phyloP scores from a whole-genome alignment of 2,329 filamentous ascomycete genomes.

The Colletotrichum sublineola region DNA sequence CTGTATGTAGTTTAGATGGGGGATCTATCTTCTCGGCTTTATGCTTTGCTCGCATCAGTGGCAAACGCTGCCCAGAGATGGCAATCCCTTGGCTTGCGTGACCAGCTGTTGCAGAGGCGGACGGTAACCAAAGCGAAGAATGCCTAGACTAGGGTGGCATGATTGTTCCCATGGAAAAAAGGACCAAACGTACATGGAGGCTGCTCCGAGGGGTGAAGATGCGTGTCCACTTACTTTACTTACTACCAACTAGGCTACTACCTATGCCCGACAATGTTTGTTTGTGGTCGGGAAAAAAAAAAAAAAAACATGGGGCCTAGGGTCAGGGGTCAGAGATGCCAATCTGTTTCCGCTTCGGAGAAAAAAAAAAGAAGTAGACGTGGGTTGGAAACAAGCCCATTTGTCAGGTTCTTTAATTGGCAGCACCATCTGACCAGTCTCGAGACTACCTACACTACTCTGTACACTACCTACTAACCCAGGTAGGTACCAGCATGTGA shows the following conservation, averaged over 20 bases:
- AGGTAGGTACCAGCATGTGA: background rate
- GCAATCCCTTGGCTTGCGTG: background rate
- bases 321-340: constrained; percentile 21
- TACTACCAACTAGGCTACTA: no score
- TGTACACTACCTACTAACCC: no score
- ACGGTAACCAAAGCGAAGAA: constrained; percentile 1
- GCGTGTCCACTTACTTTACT: constrained; percentile 3
- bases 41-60: background rate
- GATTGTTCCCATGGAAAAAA: constrained; percentile 2
- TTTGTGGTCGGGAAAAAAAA: constrained; percentile 3
- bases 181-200: constrained; percentile 16
- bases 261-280: constrained; percentile 2
- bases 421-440: constrained; percentile 28
- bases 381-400: constrained; percentile 39
- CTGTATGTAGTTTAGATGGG: background rate
- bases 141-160: background rate
- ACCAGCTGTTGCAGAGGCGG: constrained; percentile 3
- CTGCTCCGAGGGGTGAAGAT: constrained; percentile 22
- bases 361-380: constrained; percentile 34
- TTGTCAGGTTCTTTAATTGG: constrained; percentile 39
- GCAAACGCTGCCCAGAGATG: background rate
- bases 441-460: background rate
- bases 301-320: constrained; percentile 10
- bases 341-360: constrained; percentile 21
- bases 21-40: background rate